A percentile compares a stretch with the other conserved stretches of the same genome.
Conservation (phyloP, 2,329 filamentous ascomycete species). For the Pestalotiopsis sp. region DNA sequence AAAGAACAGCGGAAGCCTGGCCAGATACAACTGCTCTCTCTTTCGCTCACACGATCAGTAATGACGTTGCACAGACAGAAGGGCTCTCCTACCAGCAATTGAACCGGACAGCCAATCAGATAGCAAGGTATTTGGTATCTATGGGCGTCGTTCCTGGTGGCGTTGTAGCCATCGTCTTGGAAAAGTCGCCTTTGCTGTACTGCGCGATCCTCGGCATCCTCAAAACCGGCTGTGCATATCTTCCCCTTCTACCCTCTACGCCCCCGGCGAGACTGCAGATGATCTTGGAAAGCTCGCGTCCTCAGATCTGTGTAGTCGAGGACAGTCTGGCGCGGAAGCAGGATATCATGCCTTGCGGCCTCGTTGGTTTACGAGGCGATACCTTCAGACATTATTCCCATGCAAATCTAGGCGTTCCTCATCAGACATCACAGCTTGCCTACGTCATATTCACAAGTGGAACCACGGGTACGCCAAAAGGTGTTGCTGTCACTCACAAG, state of each 20-base stretch:
- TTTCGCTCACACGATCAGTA: constrained; percentile 57
- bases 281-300: constrained; percentile 64
- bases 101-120: constrained; percentile 63
- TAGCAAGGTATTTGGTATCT: constrained; percentile 59
- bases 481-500: constrained; percentile 74
- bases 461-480: constrained; percentile 79
- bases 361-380: constrained; percentile 37
- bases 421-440: constrained; percentile 57
- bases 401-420: constrained; percentile 38
- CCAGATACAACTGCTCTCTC: constrained; percentile 64
- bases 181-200: constrained; percentile 76
- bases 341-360: constrained; percentile 18
- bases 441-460: constrained; percentile 86
- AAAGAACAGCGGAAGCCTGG: constrained; percentile 47
- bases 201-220: constrained; percentile 72
- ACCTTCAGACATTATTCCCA: constrained; percentile 31
- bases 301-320: constrained; percentile 49
- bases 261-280: constrained; percentile 61
- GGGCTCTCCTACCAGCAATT: constrained; percentile 66
- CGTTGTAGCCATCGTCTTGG: constrained; percentile 74
- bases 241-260: constrained; percentile 77
- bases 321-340: constrained; percentile 22
- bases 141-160: constrained; percentile 52
- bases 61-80: constrained; percentile 35
- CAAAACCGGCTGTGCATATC: constrained; percentile 76